phyloP scores from a whole-genome alignment of 140 eudicot genomes.

The Oenanthe javanica region DNA sequence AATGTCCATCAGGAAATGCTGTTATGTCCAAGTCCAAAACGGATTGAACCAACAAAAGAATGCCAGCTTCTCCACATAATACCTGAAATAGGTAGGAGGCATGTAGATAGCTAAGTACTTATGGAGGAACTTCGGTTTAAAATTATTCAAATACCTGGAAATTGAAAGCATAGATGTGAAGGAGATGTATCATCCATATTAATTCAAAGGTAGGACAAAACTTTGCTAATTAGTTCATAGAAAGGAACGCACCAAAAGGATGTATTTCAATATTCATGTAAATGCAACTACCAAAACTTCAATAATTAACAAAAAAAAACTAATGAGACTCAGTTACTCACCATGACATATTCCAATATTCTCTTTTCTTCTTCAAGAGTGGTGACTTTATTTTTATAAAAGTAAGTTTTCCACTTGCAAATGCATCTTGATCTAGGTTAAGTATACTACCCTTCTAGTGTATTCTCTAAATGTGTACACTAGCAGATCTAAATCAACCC shows the following conservation, averaged over 20 bases:
- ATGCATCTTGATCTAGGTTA: not conserved
- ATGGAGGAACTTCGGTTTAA: not conserved
- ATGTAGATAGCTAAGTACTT: slow-evolving; percentile 8
- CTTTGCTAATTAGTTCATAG: not conserved
- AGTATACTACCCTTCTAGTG: not conserved
- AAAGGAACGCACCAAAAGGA: not conserved
- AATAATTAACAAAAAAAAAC: not conserved
- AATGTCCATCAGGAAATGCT: slow-evolving; percentile 28
- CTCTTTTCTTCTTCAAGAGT: not conserved
- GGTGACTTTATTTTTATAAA: not conserved
- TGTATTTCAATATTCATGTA: not conserved
- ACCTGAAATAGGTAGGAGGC: slow-evolving; percentile 41
- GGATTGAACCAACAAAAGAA: slow-evolving; percentile 67
- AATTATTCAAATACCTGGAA: not conserved
- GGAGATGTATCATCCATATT: not conserved
- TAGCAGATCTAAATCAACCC: not conserved
- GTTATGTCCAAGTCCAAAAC: slow-evolving; percentile 48
- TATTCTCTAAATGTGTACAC: not conserved
- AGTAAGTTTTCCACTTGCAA: not conserved
- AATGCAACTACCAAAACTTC: not conserved
- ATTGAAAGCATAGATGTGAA: not conserved
- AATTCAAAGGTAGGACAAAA: no score
- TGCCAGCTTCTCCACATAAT: slow-evolving; percentile 87
- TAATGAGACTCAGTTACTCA: not conserved
- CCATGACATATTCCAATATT: not conserved